A percentile compares a stretch with the other conserved stretches of the same genome.
phyloP scores from a whole-genome alignment of 176 grass and related monocot genomes.

The Carex kokanica region DNA sequence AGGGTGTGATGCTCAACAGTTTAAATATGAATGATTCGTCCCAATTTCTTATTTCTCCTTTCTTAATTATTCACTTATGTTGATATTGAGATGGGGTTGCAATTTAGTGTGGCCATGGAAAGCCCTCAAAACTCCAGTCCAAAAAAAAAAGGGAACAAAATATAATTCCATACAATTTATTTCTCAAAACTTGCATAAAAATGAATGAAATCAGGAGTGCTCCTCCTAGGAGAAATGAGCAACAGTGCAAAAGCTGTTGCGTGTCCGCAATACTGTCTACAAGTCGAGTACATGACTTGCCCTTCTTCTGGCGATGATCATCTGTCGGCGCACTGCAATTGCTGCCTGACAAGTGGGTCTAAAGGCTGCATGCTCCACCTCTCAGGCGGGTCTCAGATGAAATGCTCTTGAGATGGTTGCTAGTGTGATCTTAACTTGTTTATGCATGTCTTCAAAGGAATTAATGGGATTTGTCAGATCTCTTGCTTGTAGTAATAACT shows the following conservation, averaged over 20 bases:
- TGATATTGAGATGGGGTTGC: neutral
- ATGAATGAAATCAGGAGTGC: slow-evolving; percentile 21
- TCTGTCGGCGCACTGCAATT: slow-evolving; percentile 49
- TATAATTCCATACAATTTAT: neutral
- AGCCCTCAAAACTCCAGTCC: too few species aligned
- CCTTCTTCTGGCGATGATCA: slow-evolving; percentile 39
- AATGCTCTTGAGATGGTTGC: neutral
- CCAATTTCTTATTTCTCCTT: neutral
- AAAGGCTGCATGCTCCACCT: slow-evolving; percentile 58
- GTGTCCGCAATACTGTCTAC: slow-evolving; percentile 41
- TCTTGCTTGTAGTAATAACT: neutral
- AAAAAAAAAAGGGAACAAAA: neutral
- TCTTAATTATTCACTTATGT: neutral
- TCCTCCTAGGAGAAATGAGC: slow-evolving; percentile 18
- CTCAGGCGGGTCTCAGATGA: slow-evolving; percentile 13
- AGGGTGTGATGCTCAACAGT: too few species aligned
- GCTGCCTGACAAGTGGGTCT: slow-evolving; percentile 31
- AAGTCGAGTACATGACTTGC: slow-evolving; percentile 56
- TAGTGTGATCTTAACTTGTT: neutral
- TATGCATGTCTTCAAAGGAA: neutral
- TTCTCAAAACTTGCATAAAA: neutral
- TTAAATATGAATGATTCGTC: neutral
- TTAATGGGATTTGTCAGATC: neutral
- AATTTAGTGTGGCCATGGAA: neutral
- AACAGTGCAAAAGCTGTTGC: slow-evolving; percentile 6